Conservation (phyloP, 2,329 filamentous ascomycete genomes). For the Huntiella abstrusa region DNA sequence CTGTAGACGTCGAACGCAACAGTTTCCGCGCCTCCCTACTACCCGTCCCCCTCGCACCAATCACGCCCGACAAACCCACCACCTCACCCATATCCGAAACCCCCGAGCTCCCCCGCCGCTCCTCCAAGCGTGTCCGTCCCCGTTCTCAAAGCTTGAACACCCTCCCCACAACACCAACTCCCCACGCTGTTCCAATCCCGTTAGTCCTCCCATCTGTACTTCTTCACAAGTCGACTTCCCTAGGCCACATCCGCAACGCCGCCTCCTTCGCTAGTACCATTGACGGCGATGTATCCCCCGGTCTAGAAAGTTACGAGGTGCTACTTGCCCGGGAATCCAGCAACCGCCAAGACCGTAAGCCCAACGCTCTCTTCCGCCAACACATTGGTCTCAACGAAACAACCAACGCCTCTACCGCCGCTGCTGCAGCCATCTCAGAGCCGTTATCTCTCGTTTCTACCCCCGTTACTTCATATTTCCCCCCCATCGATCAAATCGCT, state of each 20-base stretch:
- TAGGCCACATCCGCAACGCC: conserved; percentile 1
- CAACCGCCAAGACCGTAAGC: neutral
- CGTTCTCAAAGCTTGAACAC: neutral
- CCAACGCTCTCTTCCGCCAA: neutral
- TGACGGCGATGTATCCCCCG: conserved; percentile 1
- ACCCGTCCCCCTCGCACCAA: neutral
- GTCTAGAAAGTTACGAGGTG: conserved; percentile 2
- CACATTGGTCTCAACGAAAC: neutral
- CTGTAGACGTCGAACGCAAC: conserved; percentile 1
- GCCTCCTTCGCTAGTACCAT: conserved; percentile 2
- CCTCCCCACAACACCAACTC: neutral
- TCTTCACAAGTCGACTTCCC: neutral
- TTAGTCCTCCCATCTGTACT: neutral
- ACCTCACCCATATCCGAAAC: neutral
- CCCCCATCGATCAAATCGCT: neutral
- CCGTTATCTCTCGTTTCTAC: neutral
- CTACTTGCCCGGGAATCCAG: conserved; percentile 3
- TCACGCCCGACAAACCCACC: neutral
- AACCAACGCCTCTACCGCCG: neutral
- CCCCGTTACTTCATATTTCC: conserved; percentile 1
- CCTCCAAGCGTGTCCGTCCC: conserved; percentile 5
- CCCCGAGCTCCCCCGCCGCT: conserved; percentile 1
- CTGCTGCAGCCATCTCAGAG: neutral
- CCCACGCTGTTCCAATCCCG: neutral
- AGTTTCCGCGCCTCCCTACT: conserved; percentile 3